Evolutionary conservation across 331 rosid genomes (phyloP).

Genomic region (Prunus yedoensis): DNA sequence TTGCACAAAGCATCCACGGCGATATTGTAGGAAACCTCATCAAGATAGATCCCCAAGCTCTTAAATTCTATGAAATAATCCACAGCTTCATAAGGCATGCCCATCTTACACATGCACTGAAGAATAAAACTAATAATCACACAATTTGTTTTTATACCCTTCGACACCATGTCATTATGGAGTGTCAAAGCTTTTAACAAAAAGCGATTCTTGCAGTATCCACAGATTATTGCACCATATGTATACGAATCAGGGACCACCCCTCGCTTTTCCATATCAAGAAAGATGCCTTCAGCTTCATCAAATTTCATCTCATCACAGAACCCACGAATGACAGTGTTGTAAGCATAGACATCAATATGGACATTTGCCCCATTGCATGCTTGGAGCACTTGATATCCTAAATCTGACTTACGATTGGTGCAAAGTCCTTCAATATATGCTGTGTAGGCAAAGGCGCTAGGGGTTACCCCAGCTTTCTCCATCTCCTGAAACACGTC

Average conservation of each 20-base stretch:
- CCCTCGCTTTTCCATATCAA: conserved; percentile 64
- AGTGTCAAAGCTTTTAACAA: conserved; percentile 49
- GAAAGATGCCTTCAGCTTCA: conserved; percentile 52
- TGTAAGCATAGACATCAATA: conserved; percentile 54
- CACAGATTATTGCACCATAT: conserved; percentile 53
- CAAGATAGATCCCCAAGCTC: conserved; percentile 53
- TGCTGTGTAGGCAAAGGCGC: conserved; percentile 48
- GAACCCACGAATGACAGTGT: conserved; percentile 62
- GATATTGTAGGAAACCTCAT: conserved; percentile 58
- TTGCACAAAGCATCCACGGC: conserved; percentile 58
- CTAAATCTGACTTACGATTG: conserved; percentile 44
- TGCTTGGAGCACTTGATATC: conserved; percentile 49
- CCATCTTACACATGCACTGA: conserved; percentile 62
- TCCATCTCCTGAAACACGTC: conserved; percentile 62
- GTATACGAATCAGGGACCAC: conserved; percentile 49
- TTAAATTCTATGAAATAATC: conserved; percentile 41
- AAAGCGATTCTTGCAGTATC: conserved; percentile 58
- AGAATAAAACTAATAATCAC: conserved; percentile 59
- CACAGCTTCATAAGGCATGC: conserved; percentile 48
- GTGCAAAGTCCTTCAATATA: conserved; percentile 74
- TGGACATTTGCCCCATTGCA: conserved; percentile 38
- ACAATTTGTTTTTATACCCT: conserved; percentile 69
- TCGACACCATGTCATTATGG: conserved; percentile 53
- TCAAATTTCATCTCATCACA: conserved; percentile 58
- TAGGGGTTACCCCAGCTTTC: conserved; percentile 41